Conservation (phyloP, 1,284 basidiomycete species). For the Chalciporus sp. region DNA sequence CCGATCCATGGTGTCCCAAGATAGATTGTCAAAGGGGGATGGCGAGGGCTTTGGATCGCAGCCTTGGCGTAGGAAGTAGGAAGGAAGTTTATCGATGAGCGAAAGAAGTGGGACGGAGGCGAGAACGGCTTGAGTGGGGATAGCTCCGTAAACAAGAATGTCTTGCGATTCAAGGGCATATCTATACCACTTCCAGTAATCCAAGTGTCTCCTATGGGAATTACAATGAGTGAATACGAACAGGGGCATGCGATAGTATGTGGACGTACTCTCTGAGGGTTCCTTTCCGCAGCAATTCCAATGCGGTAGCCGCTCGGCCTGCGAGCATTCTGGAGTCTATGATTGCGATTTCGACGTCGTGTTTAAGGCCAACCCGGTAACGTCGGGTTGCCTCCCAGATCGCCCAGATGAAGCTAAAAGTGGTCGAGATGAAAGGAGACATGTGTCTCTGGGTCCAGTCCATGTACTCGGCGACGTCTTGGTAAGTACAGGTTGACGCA, state of each 20-base stretch:
- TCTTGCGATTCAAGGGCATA: conserved; percentile 74
- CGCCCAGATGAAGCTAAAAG: conserved; percentile 78
- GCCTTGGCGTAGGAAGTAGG: conserved; percentile 60
- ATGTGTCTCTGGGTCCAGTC: conserved; percentile 72
- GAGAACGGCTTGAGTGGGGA: conserved; percentile 65
- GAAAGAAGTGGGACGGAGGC: conserved; percentile 67
- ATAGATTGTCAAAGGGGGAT: conserved; percentile 48
- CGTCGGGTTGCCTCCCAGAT: conserved; percentile 79
- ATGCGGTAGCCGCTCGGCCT: conserved; percentile 60
- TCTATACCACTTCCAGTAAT: conserved; percentile 75
- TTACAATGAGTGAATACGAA: conserved; percentile 5
- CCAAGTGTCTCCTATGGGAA: conserved; percentile 52
- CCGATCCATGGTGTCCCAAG: conserved; percentile 62
- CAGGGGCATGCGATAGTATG: background rate
- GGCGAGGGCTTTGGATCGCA: conserved; percentile 35
- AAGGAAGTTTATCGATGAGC: conserved; percentile 65
- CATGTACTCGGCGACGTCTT: conserved; percentile 66
- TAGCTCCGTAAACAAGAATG: conserved; percentile 68
- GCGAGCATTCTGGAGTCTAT: conserved; percentile 66
- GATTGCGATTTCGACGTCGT: conserved; percentile 73
- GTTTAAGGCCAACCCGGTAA: conserved; percentile 67
- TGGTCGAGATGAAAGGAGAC: conserved; percentile 71
- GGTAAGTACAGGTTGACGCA: conserved; percentile 47
- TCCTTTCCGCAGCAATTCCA: conserved; percentile 58
- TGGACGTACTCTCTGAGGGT: conserved; percentile 54